phyloP scores from a whole-genome alignment of 2,329 filamentous ascomycete genomes.

The Neofusicoccum sp. region DNA sequence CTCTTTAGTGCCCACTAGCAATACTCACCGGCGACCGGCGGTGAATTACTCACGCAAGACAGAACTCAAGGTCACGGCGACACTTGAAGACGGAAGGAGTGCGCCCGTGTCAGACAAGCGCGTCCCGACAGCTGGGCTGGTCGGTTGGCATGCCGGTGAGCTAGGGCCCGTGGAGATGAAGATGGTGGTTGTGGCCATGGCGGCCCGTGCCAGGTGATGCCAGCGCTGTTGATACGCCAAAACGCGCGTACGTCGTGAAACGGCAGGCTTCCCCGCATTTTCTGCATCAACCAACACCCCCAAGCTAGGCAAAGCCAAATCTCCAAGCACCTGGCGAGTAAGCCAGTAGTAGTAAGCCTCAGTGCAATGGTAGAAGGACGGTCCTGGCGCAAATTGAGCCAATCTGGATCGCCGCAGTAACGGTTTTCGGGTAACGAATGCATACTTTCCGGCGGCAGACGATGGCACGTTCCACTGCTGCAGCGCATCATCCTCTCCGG shows the following conservation, averaged over 20 bases:
- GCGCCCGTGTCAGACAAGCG: background rate
- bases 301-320: background rate
- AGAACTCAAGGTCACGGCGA: background rate
- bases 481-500: background rate
- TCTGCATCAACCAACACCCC: constrained; percentile 3
- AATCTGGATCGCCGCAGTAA: constrained; percentile 12
- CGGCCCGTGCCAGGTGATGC: background rate
- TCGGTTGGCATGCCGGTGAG: background rate
- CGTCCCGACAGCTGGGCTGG: background rate
- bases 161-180: background rate
- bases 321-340: background rate
- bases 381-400: constrained; percentile 10
- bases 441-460: constrained; percentile 1
- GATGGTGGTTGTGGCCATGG: background rate
- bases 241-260: constrained; percentile 9
- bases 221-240: background rate
- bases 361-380: constrained; percentile 8
- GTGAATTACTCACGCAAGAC: background rate
- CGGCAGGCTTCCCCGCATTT: constrained; percentile 18
- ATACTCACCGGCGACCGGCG: background rate
- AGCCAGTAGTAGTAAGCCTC: background rate
- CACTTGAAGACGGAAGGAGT: background rate
- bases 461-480: constrained; percentile 14
- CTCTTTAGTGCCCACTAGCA: background rate
- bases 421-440: background rate